Evolutionary conservation across 176 grass and related monocot species (phyloP).

Genomic region (Aegilops longissima): DNA sequence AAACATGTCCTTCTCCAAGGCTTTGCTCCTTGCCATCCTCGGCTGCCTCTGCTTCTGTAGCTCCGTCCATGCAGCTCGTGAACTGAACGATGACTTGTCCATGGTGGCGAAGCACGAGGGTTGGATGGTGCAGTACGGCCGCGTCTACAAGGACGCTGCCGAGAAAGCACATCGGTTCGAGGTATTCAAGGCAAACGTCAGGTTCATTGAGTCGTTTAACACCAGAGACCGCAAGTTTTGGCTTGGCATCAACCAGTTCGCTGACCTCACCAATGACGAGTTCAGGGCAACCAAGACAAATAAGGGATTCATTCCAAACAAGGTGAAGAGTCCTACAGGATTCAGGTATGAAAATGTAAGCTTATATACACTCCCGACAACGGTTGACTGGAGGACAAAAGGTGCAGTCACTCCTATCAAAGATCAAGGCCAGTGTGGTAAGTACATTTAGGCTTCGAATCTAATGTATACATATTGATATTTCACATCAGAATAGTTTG

Average conservation of each 20-base stretch:
- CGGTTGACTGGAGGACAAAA: background rate
- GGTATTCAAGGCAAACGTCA: background rate
- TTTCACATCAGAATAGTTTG: background rate
- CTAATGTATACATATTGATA: background rate
- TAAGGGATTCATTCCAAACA: background rate
- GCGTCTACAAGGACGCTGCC: background rate
- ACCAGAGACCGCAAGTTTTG: background rate
- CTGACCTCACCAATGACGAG: background rate
- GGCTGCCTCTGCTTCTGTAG: background rate
- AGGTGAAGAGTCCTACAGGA: background rate
- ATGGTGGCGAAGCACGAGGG: background rate
- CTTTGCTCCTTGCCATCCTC: background rate
- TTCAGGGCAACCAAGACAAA: background rate
- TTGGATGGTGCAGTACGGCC: slow-evolving; percentile 2
- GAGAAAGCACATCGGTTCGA: background rate
- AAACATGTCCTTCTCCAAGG: background rate
- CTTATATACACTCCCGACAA: background rate
- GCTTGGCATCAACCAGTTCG: background rate
- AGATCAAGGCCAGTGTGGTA: background rate
- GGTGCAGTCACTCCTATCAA: slow-evolving; percentile 18
- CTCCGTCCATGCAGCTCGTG: background rate
- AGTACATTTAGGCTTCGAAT: background rate
- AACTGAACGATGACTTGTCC: background rate
- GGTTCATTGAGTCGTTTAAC: slow-evolving; percentile 11
- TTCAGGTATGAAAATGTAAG: slow-evolving; percentile 3